Evolutionary conservation across 371 early-diverging fungal species (phyloP).

Genomic region (Smittium culicis): DNA sequence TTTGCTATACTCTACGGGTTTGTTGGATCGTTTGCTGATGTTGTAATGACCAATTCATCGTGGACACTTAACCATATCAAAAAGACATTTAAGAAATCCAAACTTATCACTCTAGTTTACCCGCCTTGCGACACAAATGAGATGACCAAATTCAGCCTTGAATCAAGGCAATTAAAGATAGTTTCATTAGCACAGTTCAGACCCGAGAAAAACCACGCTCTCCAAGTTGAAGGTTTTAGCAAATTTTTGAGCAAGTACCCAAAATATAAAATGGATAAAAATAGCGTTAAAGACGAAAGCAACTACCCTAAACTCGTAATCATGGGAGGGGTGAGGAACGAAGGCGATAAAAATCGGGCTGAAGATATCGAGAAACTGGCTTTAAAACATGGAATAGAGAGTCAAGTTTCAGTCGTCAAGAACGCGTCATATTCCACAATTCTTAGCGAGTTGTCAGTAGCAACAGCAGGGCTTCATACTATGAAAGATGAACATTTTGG

Average conservation of each 20-base stretch:
- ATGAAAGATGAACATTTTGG: slow-evolving; percentile 98
- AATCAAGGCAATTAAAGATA: slow-evolving; percentile 39
- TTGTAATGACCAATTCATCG: slow-evolving; percentile 78
- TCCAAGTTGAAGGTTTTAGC: slow-evolving; percentile 66
- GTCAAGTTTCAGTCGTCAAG: slow-evolving; percentile 59
- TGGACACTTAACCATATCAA: slow-evolving; percentile 88
- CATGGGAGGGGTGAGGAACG: slow-evolving; percentile 56
- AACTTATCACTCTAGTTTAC: slow-evolving; percentile 54
- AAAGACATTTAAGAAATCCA: slow-evolving; percentile 18
- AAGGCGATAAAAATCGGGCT: slow-evolving; percentile 58
- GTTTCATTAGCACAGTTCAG: slow-evolving; percentile 88
- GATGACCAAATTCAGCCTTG: slow-evolving; percentile 37
- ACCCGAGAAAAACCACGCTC: slow-evolving; percentile 82
- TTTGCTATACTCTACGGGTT: slow-evolving; percentile 63
- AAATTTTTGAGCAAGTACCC: slow-evolving; percentile 32
- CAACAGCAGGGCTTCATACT: slow-evolving; percentile 78
- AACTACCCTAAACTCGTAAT: slow-evolving; percentile 20
- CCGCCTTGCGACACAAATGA: slow-evolving; percentile 83
- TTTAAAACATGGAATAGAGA: slow-evolving; percentile 38
- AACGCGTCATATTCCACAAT: slow-evolving; percentile 66
- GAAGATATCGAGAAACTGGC: slow-evolving; percentile 39
- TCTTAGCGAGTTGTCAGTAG: slow-evolving; percentile 36
- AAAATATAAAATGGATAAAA: slow-evolving; percentile 33
- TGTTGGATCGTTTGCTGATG: slow-evolving; percentile 61
- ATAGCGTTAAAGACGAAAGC: slow-evolving; percentile 2